Conservation (phyloP, 768 basidiomycete genomes). For the Dioszegia hungarica region DNA sequence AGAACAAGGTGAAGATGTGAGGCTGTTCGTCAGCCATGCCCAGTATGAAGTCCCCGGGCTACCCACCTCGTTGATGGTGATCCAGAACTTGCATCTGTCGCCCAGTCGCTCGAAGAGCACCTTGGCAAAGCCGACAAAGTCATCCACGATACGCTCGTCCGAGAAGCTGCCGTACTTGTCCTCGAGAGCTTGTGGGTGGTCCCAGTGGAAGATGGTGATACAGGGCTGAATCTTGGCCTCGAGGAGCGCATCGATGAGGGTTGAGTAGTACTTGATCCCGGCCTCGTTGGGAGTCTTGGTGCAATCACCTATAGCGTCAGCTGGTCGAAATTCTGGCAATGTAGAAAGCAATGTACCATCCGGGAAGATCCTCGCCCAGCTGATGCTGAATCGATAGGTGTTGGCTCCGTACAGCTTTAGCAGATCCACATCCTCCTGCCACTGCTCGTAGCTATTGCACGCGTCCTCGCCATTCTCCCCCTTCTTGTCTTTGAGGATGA, state of each 20-base stretch:
- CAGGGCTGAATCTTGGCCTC: conserved; percentile 27
- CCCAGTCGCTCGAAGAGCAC: conserved; percentile 35
- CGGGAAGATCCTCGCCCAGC: conserved; percentile 34
- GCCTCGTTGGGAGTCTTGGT: conserved; percentile 26
- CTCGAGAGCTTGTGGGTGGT: conserved; percentile 28
- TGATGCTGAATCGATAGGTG: conserved; percentile 30
- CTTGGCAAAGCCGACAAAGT: conserved; percentile 27
- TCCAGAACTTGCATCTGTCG: conserved; percentile 40
- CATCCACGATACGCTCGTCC: conserved; percentile 17
- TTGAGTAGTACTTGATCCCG: conserved; percentile 29
- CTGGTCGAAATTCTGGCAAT: neutral
- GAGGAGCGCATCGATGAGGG: conserved; percentile 34
- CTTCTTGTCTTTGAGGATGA: conserved; percentile 17
- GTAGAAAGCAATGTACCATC: conserved; percentile 20
- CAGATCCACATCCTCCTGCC: conserved; percentile 33
- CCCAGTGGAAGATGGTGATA: conserved; percentile 41
- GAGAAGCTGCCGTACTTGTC: conserved; percentile 26
- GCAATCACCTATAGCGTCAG: conserved; percentile 10
- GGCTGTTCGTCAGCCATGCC: conserved; percentile 14
- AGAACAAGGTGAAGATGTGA: conserved; percentile 24
- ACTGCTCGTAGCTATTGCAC: conserved; percentile 29
- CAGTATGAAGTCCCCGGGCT: neutral
- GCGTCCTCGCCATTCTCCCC: conserved; percentile 25
- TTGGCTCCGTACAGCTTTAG: conserved; percentile 33
- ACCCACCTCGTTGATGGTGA: conserved; percentile 41